Conservation (phyloP, 768 basidiomycete genomes). For the Dentipellis fragilis region DNA sequence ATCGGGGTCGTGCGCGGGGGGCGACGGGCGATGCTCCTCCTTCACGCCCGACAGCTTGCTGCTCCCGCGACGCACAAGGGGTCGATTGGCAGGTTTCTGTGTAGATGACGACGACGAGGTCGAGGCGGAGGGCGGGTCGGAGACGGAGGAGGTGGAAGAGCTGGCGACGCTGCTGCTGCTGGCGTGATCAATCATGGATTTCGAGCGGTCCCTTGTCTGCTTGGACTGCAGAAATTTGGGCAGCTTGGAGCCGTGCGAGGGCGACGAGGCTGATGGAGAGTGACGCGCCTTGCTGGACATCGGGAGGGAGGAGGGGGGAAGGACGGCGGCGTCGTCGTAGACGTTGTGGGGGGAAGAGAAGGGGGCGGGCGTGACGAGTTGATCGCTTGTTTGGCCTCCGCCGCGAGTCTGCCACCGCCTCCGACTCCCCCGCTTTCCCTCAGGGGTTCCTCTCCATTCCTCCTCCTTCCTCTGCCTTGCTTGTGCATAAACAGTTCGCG, state of each 20-base stretch:
- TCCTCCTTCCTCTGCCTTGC: too few species aligned
- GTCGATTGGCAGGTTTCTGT: not conserved
- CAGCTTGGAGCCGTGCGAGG: slow-evolving; percentile 42
- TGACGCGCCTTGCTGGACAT: slow-evolving; percentile 41
- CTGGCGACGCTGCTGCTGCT: slow-evolving; percentile 27
- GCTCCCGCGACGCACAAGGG: slow-evolving; percentile 7
- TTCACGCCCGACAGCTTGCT: slow-evolving; percentile 12
- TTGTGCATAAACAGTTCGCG: too few species aligned
- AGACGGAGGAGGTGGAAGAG: slow-evolving; percentile 34
- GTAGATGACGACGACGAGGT: slow-evolving; percentile 1
- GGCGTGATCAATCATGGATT: slow-evolving; percentile 35
- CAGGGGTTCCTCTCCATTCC: too few species aligned
- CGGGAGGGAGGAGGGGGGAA: not conserved
- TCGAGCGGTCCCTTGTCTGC: slow-evolving; percentile 49
- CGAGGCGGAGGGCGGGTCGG: slow-evolving; percentile 18
- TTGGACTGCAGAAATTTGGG: slow-evolving; percentile 58
- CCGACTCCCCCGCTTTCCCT: too few species aligned
- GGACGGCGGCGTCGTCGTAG: slow-evolving; percentile 5
- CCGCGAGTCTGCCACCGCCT: too few species aligned
- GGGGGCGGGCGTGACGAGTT: not conserved
- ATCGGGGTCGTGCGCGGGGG: slow-evolving; percentile 18
- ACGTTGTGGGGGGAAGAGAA: not conserved
- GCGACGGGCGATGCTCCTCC: slow-evolving; percentile 12
- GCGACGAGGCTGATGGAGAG: slow-evolving; percentile 31
- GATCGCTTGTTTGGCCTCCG: not conserved